phyloP scores from a whole-genome alignment of 2,329 filamentous ascomycete species.

The Ilyonectria sp. region DNA sequence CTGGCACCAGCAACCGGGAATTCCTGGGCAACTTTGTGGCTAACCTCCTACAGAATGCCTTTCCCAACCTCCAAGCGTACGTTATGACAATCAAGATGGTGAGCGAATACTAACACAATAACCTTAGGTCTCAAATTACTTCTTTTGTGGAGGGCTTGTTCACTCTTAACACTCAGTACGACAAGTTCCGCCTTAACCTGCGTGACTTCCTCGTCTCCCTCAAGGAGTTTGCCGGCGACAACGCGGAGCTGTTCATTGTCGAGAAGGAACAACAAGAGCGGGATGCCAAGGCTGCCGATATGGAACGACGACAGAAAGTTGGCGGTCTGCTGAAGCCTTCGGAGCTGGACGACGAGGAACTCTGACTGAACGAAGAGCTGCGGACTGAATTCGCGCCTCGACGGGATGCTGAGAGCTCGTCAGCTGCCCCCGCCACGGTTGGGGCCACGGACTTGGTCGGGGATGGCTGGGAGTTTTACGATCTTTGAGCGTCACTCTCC shows the following conservation, averaged over 20 bases:
- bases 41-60: constrained; percentile 87
- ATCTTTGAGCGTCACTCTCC: constrained; percentile 59
- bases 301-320: constrained; percentile 93
- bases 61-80: constrained; percentile 92
- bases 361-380: constrained; percentile 85
- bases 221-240: constrained; percentile 97
- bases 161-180: constrained; percentile 87
- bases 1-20: constrained; percentile 89
- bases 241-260: constrained; percentile 92
- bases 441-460: constrained; percentile 47
- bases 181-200: constrained; percentile 95
- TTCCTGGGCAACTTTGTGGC: constrained; percentile 92
- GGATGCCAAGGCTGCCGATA: constrained; percentile 88
- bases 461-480: constrained; percentile 79
- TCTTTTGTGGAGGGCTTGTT: constrained; percentile 93
- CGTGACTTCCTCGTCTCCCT: constrained; percentile 98
- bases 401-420: constrained; percentile 41
- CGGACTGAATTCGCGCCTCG: constrained; percentile 71
- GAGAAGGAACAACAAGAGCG: constrained; percentile 94
- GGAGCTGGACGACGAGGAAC: constrained; percentile 92
- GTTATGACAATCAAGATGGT: constrained; percentile 53
- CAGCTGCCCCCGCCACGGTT: constrained; percentile 44
- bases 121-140: constrained; percentile 82
- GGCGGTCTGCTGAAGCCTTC: constrained; percentile 96
- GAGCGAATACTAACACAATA: constrained; percentile 52